phyloP scores from a whole-genome alignment of 495 filamentous ascomycete species.

The Aspergillus coremiiformis region DNA sequence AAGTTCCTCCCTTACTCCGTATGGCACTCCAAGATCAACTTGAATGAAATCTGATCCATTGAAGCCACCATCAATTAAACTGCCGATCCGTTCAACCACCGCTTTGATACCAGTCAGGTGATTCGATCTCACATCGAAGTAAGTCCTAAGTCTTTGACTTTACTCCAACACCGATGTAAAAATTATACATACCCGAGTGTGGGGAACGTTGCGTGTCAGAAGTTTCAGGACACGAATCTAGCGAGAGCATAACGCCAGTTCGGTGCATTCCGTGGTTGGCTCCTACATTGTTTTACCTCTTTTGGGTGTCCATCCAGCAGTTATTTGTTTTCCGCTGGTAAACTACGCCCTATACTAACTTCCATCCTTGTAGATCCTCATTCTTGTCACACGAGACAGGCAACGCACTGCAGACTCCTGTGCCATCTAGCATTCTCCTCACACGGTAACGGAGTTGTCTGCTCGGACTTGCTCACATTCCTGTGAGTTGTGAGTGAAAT shows the following conservation, averaged over 20 bases:
- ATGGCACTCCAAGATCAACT: too few species aligned
- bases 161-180: background rate
- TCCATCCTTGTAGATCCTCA: constrained; percentile 12
- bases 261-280: constrained; percentile 14
- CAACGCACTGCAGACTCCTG: constrained; percentile 5
- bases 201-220: background rate
- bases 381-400: constrained; percentile 11
- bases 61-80: background rate
- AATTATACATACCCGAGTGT: constrained; percentile 3
- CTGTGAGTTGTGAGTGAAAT: constrained; percentile 13
- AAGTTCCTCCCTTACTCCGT: too few species aligned
- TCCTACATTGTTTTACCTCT: constrained; percentile 15
- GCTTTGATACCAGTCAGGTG: constrained; percentile 2
- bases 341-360: constrained; percentile 4
- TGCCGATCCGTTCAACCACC: background rate
- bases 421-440: constrained; percentile 9
- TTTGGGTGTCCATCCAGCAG: constrained; percentile 1
- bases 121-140: constrained; percentile 1
- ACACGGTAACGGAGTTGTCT: constrained; percentile 8
- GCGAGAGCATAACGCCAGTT: background rate
- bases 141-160: too few species aligned
- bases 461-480: constrained; percentile 12
- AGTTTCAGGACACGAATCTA: background rate
- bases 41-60: background rate
- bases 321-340: constrained; percentile 13